Evolutionary conservation across 441 rosid species (phyloP).

Genomic region (Pelargonium cotyledonis): DNA sequence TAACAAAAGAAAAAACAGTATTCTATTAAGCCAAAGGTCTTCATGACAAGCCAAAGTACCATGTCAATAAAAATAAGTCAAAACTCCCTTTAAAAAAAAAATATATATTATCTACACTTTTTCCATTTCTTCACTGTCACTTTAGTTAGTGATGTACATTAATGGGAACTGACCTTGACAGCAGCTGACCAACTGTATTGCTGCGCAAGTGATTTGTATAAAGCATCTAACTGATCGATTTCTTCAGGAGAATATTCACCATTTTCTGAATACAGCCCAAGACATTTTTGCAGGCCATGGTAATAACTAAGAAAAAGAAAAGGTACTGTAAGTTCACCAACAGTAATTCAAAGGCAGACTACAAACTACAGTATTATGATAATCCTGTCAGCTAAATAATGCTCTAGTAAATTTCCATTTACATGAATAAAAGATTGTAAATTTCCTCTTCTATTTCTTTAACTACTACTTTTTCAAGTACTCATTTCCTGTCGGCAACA

Average conservation of each 20-base stretch:
- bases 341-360: conserved; percentile 4
- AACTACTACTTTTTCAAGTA: neutral
- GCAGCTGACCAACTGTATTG: conserved; percentile 90
- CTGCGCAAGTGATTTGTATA: conserved; percentile 70
- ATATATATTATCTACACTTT: neutral
- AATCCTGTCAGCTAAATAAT: neutral
- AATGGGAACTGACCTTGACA: conserved; percentile 57
- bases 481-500: neutral
- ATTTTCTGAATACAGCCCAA: conserved; percentile 50
- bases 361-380: neutral
- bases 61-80: neutral
- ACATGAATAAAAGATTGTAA: neutral
- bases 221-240: conserved; percentile 61
- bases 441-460: neutral
- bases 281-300: conserved; percentile 90
- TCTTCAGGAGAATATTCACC: conserved; percentile 64
- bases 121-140: neutral
- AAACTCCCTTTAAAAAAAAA: neutral
- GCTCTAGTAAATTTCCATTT: neutral
- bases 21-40: neutral
- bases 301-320: conserved; percentile 55
- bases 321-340: conserved; percentile 5
- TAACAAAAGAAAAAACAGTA: neutral
- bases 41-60: neutral
- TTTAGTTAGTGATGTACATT: neutral